These are phyloP conservation scores for Gymnopus androsaceus DNA, from an alignment of 1,284 basidiomycete genomes.

Conservation along the genomic window DNA sequence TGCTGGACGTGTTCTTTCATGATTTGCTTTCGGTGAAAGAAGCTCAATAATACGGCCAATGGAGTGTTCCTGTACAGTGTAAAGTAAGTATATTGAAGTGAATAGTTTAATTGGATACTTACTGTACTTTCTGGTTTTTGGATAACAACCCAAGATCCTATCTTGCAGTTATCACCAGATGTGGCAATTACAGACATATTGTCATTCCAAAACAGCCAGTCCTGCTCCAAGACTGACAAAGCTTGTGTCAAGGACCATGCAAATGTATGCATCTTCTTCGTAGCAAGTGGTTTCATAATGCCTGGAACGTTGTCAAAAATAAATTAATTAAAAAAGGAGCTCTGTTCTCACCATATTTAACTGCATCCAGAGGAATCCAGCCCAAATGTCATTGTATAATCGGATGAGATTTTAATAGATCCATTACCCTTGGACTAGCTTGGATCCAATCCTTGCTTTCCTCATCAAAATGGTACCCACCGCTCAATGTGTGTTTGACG, in stretches of 20 bases:
- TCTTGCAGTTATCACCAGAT: not conserved
- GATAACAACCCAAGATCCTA: not conserved
- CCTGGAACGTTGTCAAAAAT: not conserved
- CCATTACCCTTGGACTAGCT: not conserved
- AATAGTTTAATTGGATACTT: not conserved
- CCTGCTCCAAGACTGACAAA: not conserved
- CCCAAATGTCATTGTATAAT: conserved; percentile 16
- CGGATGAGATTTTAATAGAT: not conserved
- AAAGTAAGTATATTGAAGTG: not conserved
- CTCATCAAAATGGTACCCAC: conserved; percentile 31
- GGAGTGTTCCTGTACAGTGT: not conserved
- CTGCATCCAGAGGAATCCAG: conserved; percentile 9
- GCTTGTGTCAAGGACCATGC: not conserved
- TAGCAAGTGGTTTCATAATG: not conserved
- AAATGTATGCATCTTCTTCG: not conserved
- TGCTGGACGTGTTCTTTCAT: too few species aligned
- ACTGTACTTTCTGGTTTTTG: not conserved
- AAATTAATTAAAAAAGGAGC: too few species aligned
- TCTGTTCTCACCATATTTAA: conserved; percentile 6
- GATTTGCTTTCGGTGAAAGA: not conserved
- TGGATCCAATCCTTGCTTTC: not conserved
- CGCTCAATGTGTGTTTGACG: conserved; percentile 34
- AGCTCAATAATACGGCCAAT: conserved; percentile 4
- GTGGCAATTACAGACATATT: not conserved
- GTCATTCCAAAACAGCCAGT: not conserved